Evolutionary conservation across 257 asterid species (phyloP), one percentile per base, ranked within the genome.

Genomic region (Solanum tacnaense): DNA sequence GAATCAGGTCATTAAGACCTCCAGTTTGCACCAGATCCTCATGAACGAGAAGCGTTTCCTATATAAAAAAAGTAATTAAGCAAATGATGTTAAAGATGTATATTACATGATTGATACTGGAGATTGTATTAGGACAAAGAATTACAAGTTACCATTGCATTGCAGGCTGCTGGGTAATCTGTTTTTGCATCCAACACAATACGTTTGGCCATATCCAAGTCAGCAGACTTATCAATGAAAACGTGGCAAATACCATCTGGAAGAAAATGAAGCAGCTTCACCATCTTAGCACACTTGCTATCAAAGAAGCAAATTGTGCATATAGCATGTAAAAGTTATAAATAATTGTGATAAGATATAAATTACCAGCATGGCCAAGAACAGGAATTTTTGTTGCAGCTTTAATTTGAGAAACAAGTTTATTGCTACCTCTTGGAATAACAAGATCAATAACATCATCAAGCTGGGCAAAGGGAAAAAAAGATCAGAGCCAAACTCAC

Each of bases 391-490:
- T 95, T 32, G 98, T 95, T 83, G 96, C 89, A 89, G 91, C 89
- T 89, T 94, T 95, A 89, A 95, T 95, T 93, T 95, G 93, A 23
- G 98, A 94, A 89, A 95, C 98, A n/a, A 95, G 98, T 85, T 93
- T 93, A 90, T 94, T 95, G 95, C 98, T 95, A 13, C 98, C 98
- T 91, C 98, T 93, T 44, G 98, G 98, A 87, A 95, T 95, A 91
- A 95, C 98, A 83, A 95, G 95, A 93, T 95, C 98, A 86, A 95
- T 95, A 88, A 94, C 98, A 83, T 94, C 97, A 88, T 95, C 96
- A 52, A 95, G 98, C 98, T 95, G 94, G 74, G 86, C 62, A 86
- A 39, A 58, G 73, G 84, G 1, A 65, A 74, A 62, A 79, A 46
- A 74, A 49, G 9, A 32, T 87, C 68, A 82, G 86, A 21, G 35